Percentiles rank a stretch among this genome's conserved stretches.
Evolutionary conservation across 192 early-diverging fungal genomes (phyloP).

Genomic region (Backusella macrospora): DNA sequence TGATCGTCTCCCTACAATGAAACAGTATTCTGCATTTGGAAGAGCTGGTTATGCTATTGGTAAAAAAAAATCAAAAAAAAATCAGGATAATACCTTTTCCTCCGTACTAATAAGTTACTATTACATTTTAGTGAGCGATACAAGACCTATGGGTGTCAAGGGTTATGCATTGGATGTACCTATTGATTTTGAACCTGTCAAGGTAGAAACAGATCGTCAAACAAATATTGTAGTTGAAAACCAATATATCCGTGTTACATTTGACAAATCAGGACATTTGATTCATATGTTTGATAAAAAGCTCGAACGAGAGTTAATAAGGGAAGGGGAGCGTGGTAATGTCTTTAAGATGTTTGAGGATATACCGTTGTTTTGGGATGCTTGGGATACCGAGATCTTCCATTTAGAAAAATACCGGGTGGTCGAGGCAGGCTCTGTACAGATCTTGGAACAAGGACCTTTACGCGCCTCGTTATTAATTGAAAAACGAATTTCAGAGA

Average conservation of each 20-base stretch:
- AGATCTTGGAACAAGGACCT: slow-evolving; percentile 80
- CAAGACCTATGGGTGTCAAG: slow-evolving; percentile 12
- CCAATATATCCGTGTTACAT: slow-evolving; percentile 65
- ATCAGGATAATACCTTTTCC: not conserved
- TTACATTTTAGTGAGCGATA: slow-evolving; percentile 12
- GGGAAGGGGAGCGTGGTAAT: slow-evolving; percentile 65
- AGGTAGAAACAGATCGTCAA: slow-evolving; percentile 38
- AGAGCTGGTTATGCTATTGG: slow-evolving; percentile 48
- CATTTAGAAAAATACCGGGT: slow-evolving; percentile 85
- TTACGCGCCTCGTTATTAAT: slow-evolving; percentile 74
- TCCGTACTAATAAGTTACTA: not conserved
- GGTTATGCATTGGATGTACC: slow-evolving; percentile 22
- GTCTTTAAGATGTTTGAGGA: slow-evolving; percentile 86
- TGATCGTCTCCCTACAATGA: slow-evolving; percentile 39
- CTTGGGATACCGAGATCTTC: slow-evolving; percentile 76
- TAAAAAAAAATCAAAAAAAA: slow-evolving; percentile 13
- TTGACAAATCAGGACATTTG: slow-evolving; percentile 78
- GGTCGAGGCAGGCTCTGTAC: slow-evolving; percentile 55
- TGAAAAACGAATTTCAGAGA: slow-evolving; percentile 63
- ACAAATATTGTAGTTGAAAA: slow-evolving; percentile 74
- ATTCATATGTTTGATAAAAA: slow-evolving; percentile 65
- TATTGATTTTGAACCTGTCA: slow-evolving; percentile 26
- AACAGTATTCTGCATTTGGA: slow-evolving; percentile 49
- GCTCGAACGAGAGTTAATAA: slow-evolving; percentile 59
- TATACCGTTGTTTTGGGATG: slow-evolving; percentile 85